phyloP scores from a whole-genome alignment of 306 rosid genomes.

The Prunus armeniaca region DNA sequence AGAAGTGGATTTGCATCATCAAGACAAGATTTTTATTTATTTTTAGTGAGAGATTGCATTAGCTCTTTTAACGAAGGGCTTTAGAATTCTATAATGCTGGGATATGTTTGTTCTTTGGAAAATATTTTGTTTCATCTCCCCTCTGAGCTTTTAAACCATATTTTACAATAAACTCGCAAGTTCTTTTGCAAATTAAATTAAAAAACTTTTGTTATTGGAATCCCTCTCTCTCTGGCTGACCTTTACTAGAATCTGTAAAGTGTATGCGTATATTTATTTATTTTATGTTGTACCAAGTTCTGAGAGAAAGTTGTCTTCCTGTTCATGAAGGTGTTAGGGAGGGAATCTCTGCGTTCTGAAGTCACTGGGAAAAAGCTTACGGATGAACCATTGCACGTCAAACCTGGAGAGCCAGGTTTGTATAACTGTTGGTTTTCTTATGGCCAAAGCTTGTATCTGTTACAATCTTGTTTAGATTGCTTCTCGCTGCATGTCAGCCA shows the following conservation, averaged over 20 bases:
- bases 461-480: not conserved
- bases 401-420: slow-evolving; percentile 41
- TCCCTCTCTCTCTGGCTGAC: not conserved
- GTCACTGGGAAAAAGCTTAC: slow-evolving; percentile 32
- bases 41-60: not conserved
- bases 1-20: not conserved
- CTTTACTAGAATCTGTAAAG: not conserved
- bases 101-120: not conserved
- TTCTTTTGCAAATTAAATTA: not conserved
- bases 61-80: not conserved
- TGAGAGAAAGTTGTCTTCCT: slow-evolving; percentile 16
- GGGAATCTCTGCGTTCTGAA: slow-evolving; percentile 57
- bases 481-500: not conserved
- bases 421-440: not conserved
- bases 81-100: not conserved
- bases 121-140: not conserved
- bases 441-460: not conserved
- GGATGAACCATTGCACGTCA: slow-evolving; percentile 39
- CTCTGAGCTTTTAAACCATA: not conserved
- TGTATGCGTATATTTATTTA: not conserved
- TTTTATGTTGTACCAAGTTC: slow-evolving; percentile 1
- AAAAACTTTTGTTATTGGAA: not conserved
- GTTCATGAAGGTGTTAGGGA: slow-evolving; percentile 52
- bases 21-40: not conserved
- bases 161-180: too few relatives aligned